Conservation (phyloP, 2,329 filamentous ascomycete species). For the Penicillium sp. region DNA sequence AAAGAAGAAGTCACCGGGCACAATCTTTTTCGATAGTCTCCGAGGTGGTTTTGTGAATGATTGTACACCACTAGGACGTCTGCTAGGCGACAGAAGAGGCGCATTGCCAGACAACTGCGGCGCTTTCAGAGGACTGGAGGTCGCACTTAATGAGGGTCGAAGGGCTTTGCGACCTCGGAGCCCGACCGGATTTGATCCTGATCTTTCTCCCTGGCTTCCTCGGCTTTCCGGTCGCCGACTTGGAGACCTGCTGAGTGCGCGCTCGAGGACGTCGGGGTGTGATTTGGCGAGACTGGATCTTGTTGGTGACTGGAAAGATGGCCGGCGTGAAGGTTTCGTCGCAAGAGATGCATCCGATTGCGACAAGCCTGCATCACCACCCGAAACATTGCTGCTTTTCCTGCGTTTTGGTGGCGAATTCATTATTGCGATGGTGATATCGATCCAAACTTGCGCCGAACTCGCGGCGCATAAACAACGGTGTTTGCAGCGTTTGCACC, state of each 20-base stretch:
- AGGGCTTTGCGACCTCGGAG: conserved; percentile 40
- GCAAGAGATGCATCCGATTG: conserved; percentile 29
- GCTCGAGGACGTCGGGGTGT: conserved; percentile 58
- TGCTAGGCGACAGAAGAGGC: conserved; percentile 25
- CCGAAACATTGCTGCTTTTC: conserved; percentile 55
- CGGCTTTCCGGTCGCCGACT: conserved; percentile 28
- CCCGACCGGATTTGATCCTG: conserved; percentile 25
- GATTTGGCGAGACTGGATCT: conserved; percentile 62
- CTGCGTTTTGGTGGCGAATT: conserved; percentile 63
- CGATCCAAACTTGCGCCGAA: conserved; percentile 5
- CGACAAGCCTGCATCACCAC: conserved; percentile 42
- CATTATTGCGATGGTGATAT: conserved; percentile 13
- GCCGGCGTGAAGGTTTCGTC: conserved; percentile 39
- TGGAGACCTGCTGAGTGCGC: conserved; percentile 43
- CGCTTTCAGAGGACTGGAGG: conserved; percentile 27
- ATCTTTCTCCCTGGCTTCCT: conserved; percentile 13
- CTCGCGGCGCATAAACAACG: conserved; percentile 20
- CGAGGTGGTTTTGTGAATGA: conserved; percentile 39
- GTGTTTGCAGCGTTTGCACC: conserved; percentile 41
- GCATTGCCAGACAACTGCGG: conserved; percentile 11
- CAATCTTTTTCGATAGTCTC: conserved; percentile 35
- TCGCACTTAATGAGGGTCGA: conserved; percentile 33
- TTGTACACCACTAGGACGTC: conserved; percentile 32
- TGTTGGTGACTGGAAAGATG: conserved; percentile 67
- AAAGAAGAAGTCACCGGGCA: conserved; percentile 30